A percentile compares a stretch with the other conserved stretches of the same genome.
phyloP scores from a whole-genome alignment of 1,139 yeast genomes.

The Taiozyma sp. region DNA sequence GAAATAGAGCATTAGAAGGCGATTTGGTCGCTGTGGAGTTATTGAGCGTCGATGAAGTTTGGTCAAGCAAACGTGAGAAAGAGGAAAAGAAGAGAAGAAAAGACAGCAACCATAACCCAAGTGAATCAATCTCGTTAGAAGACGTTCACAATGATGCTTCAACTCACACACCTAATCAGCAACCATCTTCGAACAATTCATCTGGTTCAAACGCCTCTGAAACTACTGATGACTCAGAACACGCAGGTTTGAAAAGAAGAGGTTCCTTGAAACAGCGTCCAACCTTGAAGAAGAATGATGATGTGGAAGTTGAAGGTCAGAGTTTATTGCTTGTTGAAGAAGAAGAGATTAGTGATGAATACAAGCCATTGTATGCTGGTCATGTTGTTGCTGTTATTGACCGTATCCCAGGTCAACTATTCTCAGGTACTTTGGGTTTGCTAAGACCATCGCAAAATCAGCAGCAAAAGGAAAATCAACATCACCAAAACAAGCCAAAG shows the following conservation, averaged over 20 bases:
- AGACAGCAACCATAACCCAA: slow-evolving; percentile 34
- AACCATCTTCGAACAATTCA: slow-evolving; percentile 23
- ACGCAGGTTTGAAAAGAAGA: slow-evolving; percentile 56
- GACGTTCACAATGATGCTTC: slow-evolving; percentile 32
- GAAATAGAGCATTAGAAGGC: slow-evolving; percentile 96
- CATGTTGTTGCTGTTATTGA: slow-evolving; percentile 98
- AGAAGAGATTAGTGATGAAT: slow-evolving; percentile 90
- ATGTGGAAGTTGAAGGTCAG: slow-evolving; percentile 98
- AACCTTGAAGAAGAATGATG: slow-evolving; percentile 97
- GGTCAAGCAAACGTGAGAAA: slow-evolving; percentile 95
- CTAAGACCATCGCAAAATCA: slow-evolving; percentile 91
- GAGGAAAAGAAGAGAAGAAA: slow-evolving; percentile 96
- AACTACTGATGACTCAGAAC: slow-evolving; percentile 25
- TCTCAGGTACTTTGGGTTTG: slow-evolving; percentile 89
- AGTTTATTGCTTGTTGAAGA: slow-evolving; percentile 87
- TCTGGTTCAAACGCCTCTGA: slow-evolving; percentile 24
- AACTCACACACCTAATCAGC: slow-evolving; percentile 25
- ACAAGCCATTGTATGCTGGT: slow-evolving; percentile 94
- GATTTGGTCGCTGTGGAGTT: slow-evolving; percentile 94
- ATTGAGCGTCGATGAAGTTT: slow-evolving; percentile 92
- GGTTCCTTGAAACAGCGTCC: slow-evolving; percentile 95
- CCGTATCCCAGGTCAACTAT: slow-evolving; percentile 94
- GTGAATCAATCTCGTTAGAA: slow-evolving; percentile 19
- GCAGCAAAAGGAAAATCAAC: slow-evolving; percentile 53
- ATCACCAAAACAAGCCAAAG: slow-evolving; percentile 52